Evolutionary conservation across 306 rosid genomes (phyloP), one percentile per base, ranked within the genome.

Genomic region (Lablab purpureus): DNA sequence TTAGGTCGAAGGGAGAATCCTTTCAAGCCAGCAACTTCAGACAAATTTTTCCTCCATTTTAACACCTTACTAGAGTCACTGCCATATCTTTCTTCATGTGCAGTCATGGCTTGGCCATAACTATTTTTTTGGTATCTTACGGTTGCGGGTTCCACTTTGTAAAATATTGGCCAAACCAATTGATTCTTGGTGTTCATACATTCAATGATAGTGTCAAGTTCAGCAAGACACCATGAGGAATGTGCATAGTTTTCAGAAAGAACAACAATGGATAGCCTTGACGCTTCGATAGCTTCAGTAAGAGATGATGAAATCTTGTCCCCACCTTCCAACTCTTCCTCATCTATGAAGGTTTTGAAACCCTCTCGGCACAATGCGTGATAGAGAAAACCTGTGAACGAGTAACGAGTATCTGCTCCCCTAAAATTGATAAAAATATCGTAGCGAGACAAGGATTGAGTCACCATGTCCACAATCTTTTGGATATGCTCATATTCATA

Each of bases 291-390:
- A 1, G 51, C 51, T 46, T 46, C 4, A 0, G 0, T 13, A 13
- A 46, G n/a, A 12, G 49, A 3, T 13, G 15, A 3, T 11, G 77
- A 19, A 71, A 79, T 79, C 17, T 62, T 40, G 5, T 79, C 55
- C 28, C 83, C 83, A 2, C 30, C 28, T 0, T 47, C 0, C 34
- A 79, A 28, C 6, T 41, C 65, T 17, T 12, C 64, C 3, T 72
- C 67, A 37, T 79, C 83, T 47, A 71, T 47, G 62, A 80, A 80
- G 65, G 73, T 62, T 3, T 36, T 80, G 52, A 71, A 47, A 11
- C 83, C 78, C 0, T 7, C 47, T 0, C 30, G 59, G 0, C 40
- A 2, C 18, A 79, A n/a, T 17, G 77, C 64, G 1, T 36, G 2
- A 59, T 58, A 69, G 23, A 79, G 82, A 62, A 62, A 62, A 62